These are phyloP conservation scores for Seiridium unicorne DNA, from an alignment of 2,329 filamentous ascomycete species.

Conservation along the genomic window DNA sequence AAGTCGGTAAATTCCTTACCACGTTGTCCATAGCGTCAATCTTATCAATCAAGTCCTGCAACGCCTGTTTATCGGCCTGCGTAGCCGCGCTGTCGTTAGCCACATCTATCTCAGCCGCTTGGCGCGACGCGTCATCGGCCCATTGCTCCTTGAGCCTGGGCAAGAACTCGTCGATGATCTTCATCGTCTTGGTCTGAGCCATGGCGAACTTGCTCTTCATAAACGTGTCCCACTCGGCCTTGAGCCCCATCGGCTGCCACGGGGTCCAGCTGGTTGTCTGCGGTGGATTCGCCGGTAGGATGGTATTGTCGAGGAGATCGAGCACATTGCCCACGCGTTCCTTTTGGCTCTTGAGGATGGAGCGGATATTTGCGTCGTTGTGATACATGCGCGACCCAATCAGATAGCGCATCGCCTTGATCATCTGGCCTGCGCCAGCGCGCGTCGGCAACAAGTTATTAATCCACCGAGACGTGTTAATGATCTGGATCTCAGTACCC, in stretches of 20 bases:
- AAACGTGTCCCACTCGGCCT: conserved; percentile 8
- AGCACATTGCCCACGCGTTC: conserved; percentile 5
- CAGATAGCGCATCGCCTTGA: conserved; percentile 3
- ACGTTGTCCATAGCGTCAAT: conserved; percentile 6
- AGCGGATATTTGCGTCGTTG: not conserved
- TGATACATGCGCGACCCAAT: conserved; percentile 6
- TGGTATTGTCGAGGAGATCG: conserved; percentile 3
- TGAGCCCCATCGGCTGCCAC: conserved; percentile 7
- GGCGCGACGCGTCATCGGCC: conserved; percentile 7
- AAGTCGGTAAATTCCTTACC: conserved; percentile 7
- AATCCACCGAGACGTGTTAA: conserved; percentile 2
- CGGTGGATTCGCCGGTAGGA: conserved; percentile 6
- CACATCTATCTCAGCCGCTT: conserved; percentile 2
- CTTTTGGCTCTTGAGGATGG: conserved; percentile 7
- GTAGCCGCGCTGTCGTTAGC: not conserved
- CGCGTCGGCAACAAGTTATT: not conserved
- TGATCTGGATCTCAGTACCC: conserved; percentile 1
- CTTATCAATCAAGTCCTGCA: conserved; percentile 9
- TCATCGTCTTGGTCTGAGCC: conserved; percentile 9
- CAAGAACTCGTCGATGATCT: conserved; percentile 7
- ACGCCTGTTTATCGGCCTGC: not conserved
- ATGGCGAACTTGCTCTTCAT: conserved; percentile 9
- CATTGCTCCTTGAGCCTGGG: conserved; percentile 8
- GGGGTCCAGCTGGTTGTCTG: conserved; percentile 6
- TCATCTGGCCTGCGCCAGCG: conserved; percentile 6